These are phyloP conservation scores for Curvularia sp. DNA, from an alignment of 2,329 filamentous ascomycete species.

Conservation along the genomic window DNA sequence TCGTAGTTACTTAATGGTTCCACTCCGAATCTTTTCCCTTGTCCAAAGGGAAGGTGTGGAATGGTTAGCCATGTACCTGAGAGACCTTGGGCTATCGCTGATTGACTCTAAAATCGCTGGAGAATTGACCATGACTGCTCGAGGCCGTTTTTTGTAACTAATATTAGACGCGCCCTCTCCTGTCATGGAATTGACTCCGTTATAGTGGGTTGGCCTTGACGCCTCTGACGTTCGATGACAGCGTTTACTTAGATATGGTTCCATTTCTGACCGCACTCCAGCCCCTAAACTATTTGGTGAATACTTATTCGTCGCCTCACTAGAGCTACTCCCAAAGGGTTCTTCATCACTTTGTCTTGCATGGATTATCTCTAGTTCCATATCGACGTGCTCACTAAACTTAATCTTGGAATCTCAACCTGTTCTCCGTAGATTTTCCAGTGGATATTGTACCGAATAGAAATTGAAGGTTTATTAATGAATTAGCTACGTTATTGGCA, in stretches of 20 bases:
- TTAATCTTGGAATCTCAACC: background rate
- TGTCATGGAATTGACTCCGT: background rate
- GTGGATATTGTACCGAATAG: constrained; percentile 6
- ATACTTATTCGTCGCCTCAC: background rate
- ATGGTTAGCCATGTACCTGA: no score
- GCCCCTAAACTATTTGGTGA: background rate
- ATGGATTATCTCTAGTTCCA: background rate
- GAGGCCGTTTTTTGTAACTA: background rate
- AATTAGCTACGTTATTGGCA: no score
- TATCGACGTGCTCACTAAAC: constrained; percentile 4
- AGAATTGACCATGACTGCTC: background rate
- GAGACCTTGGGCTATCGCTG: background rate
- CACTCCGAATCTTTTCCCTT: no score
- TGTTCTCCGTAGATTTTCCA: background rate
- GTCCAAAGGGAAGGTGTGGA: no score
- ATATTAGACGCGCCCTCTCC: background rate
- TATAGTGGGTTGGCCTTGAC: no score
- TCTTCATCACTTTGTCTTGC: constrained; percentile 18
- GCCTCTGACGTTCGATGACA: background rate
- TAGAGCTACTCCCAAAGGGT: constrained; percentile 14
- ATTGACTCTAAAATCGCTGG: background rate
- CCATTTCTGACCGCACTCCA: background rate
- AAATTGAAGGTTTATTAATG: background rate
- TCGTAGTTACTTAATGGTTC: no score
- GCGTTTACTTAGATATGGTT: background rate